Percentiles rank a stretch among this genome's conserved stretches.
phyloP scores from a whole-genome alignment of 257 asterid genomes.

The Cruciata laevipes region DNA sequence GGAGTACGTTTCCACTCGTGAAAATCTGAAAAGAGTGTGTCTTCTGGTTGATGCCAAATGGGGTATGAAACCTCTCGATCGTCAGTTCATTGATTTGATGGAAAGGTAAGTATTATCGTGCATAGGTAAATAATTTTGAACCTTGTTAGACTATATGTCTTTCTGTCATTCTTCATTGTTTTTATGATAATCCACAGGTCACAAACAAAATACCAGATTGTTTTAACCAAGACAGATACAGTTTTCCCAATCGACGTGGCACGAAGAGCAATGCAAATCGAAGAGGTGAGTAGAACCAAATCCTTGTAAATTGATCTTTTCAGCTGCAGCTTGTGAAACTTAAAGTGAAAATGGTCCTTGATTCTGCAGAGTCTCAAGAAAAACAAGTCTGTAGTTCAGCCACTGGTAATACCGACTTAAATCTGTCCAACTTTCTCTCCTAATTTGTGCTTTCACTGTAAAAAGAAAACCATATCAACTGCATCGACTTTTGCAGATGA shows the following conservation, averaged over 20 bases:
- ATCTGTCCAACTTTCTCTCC: slow-evolving; percentile 3
- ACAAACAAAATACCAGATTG: slow-evolving; percentile 79
- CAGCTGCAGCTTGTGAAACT: background rate
- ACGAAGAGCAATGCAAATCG: slow-evolving; percentile 94
- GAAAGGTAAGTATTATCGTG: slow-evolving; percentile 52
- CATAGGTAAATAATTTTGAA: background rate
- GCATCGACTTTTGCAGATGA: slow-evolving; percentile 52
- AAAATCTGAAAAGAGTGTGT: slow-evolving; percentile 73
- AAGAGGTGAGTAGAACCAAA: slow-evolving; percentile 53
- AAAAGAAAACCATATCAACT: slow-evolving; percentile 11
- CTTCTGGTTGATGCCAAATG: slow-evolving; percentile 94
- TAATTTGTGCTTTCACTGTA: slow-evolving; percentile 6
- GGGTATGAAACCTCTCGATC: slow-evolving; percentile 97
- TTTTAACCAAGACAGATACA: slow-evolving; percentile 82
- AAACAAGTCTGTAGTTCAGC: slow-evolving; percentile 79
- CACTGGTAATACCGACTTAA: slow-evolving; percentile 48
- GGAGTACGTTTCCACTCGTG: slow-evolving; percentile 85
- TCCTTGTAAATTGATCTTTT: background rate
- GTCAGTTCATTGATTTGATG: slow-evolving; percentile 81
- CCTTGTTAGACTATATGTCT: background rate
- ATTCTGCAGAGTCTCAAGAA: slow-evolving; percentile 70
- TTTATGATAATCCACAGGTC: slow-evolving; percentile 40
- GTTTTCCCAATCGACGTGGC: slow-evolving; percentile 94
- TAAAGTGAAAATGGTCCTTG: slow-evolving; percentile 14
- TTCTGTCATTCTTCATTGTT: background rate